A percentile compares a stretch with the other conserved stretches of the same genome.
Evolutionary conservation across 805 yeast genomes (phyloP).

Genomic region (Kuraishia capsulata): DNA sequence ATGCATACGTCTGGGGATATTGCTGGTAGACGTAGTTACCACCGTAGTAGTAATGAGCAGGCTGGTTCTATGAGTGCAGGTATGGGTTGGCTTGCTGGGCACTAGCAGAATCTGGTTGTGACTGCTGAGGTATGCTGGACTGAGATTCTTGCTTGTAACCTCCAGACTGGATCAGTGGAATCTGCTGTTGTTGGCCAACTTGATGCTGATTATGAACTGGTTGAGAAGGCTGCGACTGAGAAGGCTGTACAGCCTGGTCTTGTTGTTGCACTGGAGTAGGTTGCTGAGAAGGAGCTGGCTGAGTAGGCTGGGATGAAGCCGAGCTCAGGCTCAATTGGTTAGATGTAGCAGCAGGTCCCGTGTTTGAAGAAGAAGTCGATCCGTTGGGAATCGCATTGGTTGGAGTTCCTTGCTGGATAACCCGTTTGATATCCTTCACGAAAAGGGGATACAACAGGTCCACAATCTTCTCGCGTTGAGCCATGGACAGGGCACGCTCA

Average conservation of each 20-base stretch:
- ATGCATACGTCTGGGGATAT: constrained; percentile 1
- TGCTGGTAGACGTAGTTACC: constrained; percentile 4
- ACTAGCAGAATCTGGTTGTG: constrained; percentile 1
- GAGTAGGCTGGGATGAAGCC: background rate
- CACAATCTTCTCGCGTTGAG: constrained; percentile 57
- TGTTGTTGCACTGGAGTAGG: background rate
- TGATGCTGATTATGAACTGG: no score
- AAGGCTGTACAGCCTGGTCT: constrained; percentile 2
- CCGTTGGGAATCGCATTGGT: constrained; percentile 9
- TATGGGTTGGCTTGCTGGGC: constrained; percentile 7
- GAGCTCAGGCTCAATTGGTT: constrained; percentile 4
- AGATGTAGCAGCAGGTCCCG: no score
- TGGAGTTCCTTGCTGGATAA: constrained; percentile 28
- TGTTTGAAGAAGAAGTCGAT: no score
- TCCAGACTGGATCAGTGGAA: no score
- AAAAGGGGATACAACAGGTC: constrained; percentile 49
- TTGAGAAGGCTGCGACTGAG: constrained; percentile 1
- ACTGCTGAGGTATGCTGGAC: no score
- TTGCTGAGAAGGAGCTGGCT: background rate
- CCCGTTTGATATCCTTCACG: constrained; percentile 54
- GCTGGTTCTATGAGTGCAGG: constrained; percentile 10
- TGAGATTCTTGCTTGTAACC: no score
- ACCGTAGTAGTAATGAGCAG: constrained; percentile 5
- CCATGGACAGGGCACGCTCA: constrained; percentile 61
- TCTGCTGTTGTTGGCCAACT: no score